Conservation (phyloP, 371 early-diverging fungal species). For the Saksenaea oblongispora region DNA sequence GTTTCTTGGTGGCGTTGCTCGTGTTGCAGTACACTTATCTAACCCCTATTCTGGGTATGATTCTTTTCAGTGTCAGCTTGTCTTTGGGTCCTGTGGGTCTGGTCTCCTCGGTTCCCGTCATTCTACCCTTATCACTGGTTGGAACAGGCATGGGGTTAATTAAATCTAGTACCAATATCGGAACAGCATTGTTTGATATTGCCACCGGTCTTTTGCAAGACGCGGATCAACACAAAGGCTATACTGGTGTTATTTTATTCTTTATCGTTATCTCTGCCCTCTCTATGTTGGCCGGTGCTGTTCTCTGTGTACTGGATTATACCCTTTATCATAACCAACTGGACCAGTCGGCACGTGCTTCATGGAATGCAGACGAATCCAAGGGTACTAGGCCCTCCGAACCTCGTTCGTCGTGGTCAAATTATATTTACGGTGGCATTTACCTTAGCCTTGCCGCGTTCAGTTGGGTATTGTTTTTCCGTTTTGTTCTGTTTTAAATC, state of each 20-base stretch:
- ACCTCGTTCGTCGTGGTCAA: conserved; percentile 17
- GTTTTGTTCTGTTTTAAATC: conserved; percentile 28
- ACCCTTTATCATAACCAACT: conserved; percentile 48
- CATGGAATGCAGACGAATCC: conserved; percentile 10
- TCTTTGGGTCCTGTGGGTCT: conserved; percentile 69
- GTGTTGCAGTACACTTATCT: conserved; percentile 56
- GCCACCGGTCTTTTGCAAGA: conserved; percentile 68
- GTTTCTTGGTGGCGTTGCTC: conserved; percentile 49
- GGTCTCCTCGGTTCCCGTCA: conserved; percentile 66
- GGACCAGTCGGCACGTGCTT: conserved; percentile 28
- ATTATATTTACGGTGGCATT: conserved; percentile 52
- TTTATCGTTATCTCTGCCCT: conserved; percentile 49
- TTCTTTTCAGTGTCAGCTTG: conserved; percentile 64
- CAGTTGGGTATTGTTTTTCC: conserved; percentile 57
- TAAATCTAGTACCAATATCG: conserved; percentile 68
- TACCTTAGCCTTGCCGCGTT: conserved; percentile 33
- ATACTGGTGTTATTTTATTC: conserved; percentile 57
- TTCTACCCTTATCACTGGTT: conserved; percentile 56
- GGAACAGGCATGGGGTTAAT: conserved; percentile 75
- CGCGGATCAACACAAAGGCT: conserved; percentile 42
- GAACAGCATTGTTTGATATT: conserved; percentile 67
- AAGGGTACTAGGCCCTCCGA: not conserved
- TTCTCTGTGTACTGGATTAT: conserved; percentile 43
- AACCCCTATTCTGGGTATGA: conserved; percentile 60
- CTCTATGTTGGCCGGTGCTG: conserved; percentile 42